A percentile compares a stretch with the other conserved stretches of the same genome.
Evolutionary conservation across 208 protist genomes (phyloP).

Genomic region (Leishmania gerbilli): DNA sequence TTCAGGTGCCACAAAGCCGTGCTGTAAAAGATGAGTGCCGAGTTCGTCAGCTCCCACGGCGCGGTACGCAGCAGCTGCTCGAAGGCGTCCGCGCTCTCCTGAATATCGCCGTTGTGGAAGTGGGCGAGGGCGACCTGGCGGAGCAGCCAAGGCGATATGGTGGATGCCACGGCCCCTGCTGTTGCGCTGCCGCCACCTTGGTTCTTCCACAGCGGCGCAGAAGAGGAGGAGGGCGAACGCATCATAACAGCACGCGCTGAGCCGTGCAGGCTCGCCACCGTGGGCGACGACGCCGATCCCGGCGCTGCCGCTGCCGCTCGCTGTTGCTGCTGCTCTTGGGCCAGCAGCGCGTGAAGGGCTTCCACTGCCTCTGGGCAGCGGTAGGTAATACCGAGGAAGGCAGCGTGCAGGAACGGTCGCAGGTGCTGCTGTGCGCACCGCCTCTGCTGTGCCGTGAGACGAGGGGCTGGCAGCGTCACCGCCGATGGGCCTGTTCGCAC

Average conservation of each 20-base stretch:
- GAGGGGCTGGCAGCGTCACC: slow-evolving; percentile 2
- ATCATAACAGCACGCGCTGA: background rate
- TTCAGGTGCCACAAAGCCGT: slow-evolving; percentile 96
- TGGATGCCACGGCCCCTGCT: background rate
- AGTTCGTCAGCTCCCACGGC: slow-evolving; percentile 62
- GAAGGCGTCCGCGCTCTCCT: slow-evolving; percentile 58
- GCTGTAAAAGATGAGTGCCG: slow-evolving; percentile 92
- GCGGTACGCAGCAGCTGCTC: slow-evolving; percentile 38
- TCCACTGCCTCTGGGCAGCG: slow-evolving; percentile 38
- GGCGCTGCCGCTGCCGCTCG: background rate
- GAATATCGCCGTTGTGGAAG: slow-evolving; percentile 81
- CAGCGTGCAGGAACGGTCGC: slow-evolving; percentile 29
- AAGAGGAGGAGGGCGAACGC: background rate
- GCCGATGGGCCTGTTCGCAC: background rate
- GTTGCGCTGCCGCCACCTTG: background rate
- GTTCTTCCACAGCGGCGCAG: background rate
- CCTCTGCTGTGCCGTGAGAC: slow-evolving; percentile 18
- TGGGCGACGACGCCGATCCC: background rate
- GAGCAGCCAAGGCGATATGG: slow-evolving; percentile 45
- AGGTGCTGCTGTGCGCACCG: slow-evolving; percentile 28
- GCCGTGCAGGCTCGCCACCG: background rate
- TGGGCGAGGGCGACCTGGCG: slow-evolving; percentile 58
- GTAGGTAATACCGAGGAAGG: slow-evolving; percentile 39
- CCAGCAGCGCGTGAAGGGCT: slow-evolving; percentile 7
- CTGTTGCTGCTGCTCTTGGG: slow-evolving; percentile 14